phyloP scores from a whole-genome alignment of 73 alveolate genomes.

The Tetrahymena malaccensis region DNA sequence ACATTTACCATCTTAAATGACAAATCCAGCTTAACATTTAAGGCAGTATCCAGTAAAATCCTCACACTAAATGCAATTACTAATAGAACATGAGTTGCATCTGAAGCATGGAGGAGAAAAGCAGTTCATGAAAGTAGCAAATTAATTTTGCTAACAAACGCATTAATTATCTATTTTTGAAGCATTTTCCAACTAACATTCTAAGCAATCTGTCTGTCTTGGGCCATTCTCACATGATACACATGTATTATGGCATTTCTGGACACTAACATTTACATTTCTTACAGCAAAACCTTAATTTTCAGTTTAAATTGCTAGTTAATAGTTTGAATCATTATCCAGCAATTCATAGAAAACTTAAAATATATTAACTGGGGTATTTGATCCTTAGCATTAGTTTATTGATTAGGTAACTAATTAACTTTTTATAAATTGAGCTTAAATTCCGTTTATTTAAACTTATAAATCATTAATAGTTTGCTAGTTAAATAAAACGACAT shows the following conservation, averaged over 20 bases:
- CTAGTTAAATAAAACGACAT: neutral
- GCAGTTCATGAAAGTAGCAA: neutral
- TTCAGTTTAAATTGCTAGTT: neutral
- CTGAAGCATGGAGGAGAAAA: neutral
- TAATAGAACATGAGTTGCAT: neutral
- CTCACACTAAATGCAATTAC: neutral
- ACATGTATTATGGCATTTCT: neutral
- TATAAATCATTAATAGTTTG: neutral
- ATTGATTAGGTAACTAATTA: neutral
- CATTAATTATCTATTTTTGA: neutral
- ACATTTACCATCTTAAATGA: neutral
- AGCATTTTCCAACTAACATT: neutral
- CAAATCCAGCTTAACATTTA: neutral
- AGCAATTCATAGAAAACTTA: neutral
- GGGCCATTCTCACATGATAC: neutral
- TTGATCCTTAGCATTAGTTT: neutral
- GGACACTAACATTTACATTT: neutral
- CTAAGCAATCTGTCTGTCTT: neutral
- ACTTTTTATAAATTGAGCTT: neutral
- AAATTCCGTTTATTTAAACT: neutral
- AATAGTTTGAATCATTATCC: neutral
- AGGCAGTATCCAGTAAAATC: neutral
- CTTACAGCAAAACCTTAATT: neutral
- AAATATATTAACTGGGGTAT: neutral
- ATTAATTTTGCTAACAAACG: neutral